Evolutionary conservation across 1,284 basidiomycete genomes (phyloP), one percentile per base, ranked within the genome.

Genomic region (Takashimella tepidaria): DNA sequence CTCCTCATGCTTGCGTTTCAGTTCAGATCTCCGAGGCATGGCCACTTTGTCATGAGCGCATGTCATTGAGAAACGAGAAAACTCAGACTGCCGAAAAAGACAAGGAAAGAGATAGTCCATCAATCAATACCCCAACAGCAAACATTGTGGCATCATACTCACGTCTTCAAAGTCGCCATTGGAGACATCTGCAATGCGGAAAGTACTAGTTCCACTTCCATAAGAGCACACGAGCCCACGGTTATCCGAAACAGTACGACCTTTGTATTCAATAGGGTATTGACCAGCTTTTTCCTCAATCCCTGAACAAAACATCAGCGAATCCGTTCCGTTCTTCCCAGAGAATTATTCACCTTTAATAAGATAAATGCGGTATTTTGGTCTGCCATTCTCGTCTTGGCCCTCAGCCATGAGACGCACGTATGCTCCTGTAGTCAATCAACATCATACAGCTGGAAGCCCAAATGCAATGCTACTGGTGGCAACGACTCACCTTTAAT

Each of bases 301-400:
- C 19, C 59, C 59, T 61, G 44, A 8, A n/a, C n/a, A n/a, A n/a
- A n/a, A n/a, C n/a, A n/a, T n/a, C n/a, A n/a, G n/a, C n/a, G n/a
- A n/a, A n/a, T n/a, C n/a, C n/a, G n/a, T n/a, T n/a, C n/a, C n/a
- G n/a, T n/a, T n/a, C n/a, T n/a, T n/a, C n/a, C n/a, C n/a, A n/a
- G n/a, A n/a, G n/a, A n/a, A n/a, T n/a, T n/a, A n/a, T 3, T 37
- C 31, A 37, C 31, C 31, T 37, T 63, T 59, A 90, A 96, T 79
- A 71, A 89, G 83, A 69, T 90, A 91, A 51, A 92, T 80, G 45
- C 91, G 83, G 74, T 96, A 96, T 31, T 88, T 81, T n/a, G 81
- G 79, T 54, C 79, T 68, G 5, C 80, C 79, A 5, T 77, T 73
- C 49, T 82, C 79, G 41, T 82, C 79, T 20, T 71, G 68, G 0